Conservation (phyloP, 345 rosid genomes). For the Populus deltoides region DNA sequence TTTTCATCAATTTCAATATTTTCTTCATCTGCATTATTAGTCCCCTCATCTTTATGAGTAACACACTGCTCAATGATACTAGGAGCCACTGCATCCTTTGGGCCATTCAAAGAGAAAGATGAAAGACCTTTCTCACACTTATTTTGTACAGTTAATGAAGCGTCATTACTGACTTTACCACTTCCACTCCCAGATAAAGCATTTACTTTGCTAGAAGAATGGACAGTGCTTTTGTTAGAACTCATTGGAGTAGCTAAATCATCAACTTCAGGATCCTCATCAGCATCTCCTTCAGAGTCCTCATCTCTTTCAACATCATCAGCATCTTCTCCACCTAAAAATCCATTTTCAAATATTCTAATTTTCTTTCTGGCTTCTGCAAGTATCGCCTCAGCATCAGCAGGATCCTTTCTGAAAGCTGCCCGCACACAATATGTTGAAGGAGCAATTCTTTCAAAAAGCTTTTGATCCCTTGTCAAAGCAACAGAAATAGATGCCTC, state of each 20-base stretch:
- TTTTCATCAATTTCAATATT: conserved; percentile 73
- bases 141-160: conserved; percentile 31
- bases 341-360: conserved; percentile 85
- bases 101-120: conserved; percentile 39
- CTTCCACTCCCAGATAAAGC: conserved; percentile 45
- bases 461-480: conserved; percentile 95
- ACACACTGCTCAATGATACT: conserved; percentile 35
- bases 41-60: conserved; percentile 32
- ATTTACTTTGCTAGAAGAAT: conserved; percentile 36
- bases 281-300: conserved; percentile 83
- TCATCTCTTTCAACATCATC: conserved; percentile 88
- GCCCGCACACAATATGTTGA: conserved; percentile 93
- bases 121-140: conserved; percentile 42
- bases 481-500: conserved; percentile 99
- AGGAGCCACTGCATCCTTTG: conserved; percentile 35
- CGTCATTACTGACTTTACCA: conserved; percentile 33
- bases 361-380: conserved; percentile 90
- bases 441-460: conserved; percentile 99
- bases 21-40: conserved; percentile 40
- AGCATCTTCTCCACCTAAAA: conserved; percentile 74
- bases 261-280: conserved; percentile 96
- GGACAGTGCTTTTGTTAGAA: conserved; percentile 44
- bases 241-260: conserved; percentile 56
- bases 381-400: conserved; percentile 86
- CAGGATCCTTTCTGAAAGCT: conserved; percentile 91